Evolutionary conservation across 306 rosid species (phyloP).

Genomic region (Parietaria judaica): DNA sequence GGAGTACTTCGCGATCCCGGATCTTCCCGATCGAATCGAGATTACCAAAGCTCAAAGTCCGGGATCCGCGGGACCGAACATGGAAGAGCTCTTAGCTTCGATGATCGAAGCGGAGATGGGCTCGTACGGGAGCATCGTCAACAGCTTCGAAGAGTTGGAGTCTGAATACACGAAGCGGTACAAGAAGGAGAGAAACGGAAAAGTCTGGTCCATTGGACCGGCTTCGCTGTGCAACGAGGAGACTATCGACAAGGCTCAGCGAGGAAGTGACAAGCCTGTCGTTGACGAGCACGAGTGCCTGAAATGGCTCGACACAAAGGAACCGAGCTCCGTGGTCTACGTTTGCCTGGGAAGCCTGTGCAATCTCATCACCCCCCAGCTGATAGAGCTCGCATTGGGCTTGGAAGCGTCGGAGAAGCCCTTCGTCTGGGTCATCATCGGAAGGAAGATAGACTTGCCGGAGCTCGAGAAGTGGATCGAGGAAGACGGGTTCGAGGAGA

Average conservation of each 20-base stretch:
- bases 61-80: neutral
- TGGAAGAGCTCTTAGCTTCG: slow-evolving; percentile 9
- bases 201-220: slow-evolving; percentile 42
- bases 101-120: slow-evolving; percentile 18
- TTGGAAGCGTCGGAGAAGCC: slow-evolving; percentile 36
- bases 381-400: slow-evolving; percentile 42
- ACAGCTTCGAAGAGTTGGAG: slow-evolving; percentile 48
- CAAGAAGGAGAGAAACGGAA: slow-evolving; percentile 14
- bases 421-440: slow-evolving; percentile 6
- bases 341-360: slow-evolving; percentile 45
- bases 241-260: slow-evolving; percentile 22
- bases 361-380: slow-evolving; percentile 17
- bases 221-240: slow-evolving; percentile 39
- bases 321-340: slow-evolving; percentile 24
- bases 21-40: slow-evolving; percentile 33
- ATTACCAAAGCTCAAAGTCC: slow-evolving; percentile 32
- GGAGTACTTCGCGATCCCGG: slow-evolving; percentile 35
- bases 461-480: slow-evolving; percentile 6
- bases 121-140: slow-evolving; percentile 31
- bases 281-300: slow-evolving; percentile 22
- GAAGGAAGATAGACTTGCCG: neutral
- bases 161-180: slow-evolving; percentile 19
- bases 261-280: slow-evolving; percentile 41
- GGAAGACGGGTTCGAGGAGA: slow-evolving; percentile 18
- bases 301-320: slow-evolving; percentile 40